Percentiles rank a stretch among this genome's conserved stretches.
phyloP scores from a whole-genome alignment of 2,329 filamentous ascomycete genomes.

The Pezicula rhizophila region DNA sequence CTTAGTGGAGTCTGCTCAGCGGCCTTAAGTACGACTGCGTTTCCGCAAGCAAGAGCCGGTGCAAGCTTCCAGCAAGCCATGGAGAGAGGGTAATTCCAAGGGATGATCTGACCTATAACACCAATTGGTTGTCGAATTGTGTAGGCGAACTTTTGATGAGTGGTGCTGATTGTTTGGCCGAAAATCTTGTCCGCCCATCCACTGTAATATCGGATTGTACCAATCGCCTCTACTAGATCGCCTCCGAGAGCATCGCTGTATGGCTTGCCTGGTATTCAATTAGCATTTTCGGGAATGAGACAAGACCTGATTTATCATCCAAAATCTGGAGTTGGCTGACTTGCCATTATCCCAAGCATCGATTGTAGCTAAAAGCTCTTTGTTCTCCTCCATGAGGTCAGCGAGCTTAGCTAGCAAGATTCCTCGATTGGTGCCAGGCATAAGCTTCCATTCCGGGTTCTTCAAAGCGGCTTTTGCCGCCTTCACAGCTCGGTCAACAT shows the following conservation, averaged over 20 bases:
- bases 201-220: conserved; percentile 4
- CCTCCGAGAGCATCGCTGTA: neutral
- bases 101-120: conserved; percentile 67
- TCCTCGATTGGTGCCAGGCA: conserved; percentile 16
- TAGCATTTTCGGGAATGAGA: no score
- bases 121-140: conserved; percentile 1
- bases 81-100: conserved; percentile 70
- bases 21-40: conserved; percentile 54
- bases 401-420: conserved; percentile 21
- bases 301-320: no score
- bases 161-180: conserved; percentile 4
- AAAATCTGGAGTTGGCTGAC: neutral
- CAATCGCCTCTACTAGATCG: neutral
- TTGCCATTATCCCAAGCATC: conserved; percentile 17
- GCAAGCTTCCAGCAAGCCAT: conserved; percentile 73
- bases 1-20: conserved; percentile 59
- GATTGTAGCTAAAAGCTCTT: conserved; percentile 18
- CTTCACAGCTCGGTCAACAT: conserved; percentile 12
- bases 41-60: conserved; percentile 54
- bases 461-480: conserved; percentile 17
- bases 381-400: conserved; percentile 24
- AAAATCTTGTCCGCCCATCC: conserved; percentile 9
- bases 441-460: conserved; percentile 19
- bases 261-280: no score
- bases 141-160: conserved; percentile 1